Percentiles rank a stretch among this genome's conserved stretches.
phyloP scores from a whole-genome alignment of 257 asterid genomes.

The Perilla frutescens region DNA sequence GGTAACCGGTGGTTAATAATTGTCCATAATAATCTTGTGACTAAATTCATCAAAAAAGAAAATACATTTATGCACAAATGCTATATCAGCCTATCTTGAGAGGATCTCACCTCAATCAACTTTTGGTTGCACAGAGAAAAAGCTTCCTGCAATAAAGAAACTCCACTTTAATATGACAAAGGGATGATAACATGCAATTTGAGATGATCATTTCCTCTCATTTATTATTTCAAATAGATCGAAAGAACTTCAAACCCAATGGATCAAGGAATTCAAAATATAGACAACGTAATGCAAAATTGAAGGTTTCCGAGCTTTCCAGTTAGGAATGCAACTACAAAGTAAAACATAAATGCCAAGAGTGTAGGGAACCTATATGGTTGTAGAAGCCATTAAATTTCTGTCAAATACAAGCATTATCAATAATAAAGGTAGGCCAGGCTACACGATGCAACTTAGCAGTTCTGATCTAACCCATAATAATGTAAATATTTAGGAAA shows the following conservation, averaged over 20 bases:
- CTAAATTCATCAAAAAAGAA: slow-evolving; percentile 13
- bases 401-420: slow-evolving; percentile 3
- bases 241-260: slow-evolving; percentile 17
- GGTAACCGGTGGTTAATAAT: background rate
- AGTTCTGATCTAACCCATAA: background rate
- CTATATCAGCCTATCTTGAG: slow-evolving; percentile 14
- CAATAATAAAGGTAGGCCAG: slow-evolving; percentile 6
- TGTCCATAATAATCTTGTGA: background rate
- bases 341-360: background rate
- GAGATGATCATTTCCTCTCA: background rate
- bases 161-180: slow-evolving; percentile 21
- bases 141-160: slow-evolving; percentile 73
- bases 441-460: background rate
- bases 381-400: too few species aligned
- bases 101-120: slow-evolving; percentile 68
- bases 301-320: background rate
- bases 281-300: background rate
- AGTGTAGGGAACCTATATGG: background rate
- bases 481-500: background rate
- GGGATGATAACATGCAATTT: background rate
- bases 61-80: background rate
- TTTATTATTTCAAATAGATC: background rate
- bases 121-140: slow-evolving; percentile 85
- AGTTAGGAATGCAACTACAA: background rate
- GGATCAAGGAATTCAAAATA: background rate